Evolutionary conservation across 331 rosid species (phyloP).

Genomic region (Acacia concinna): DNA sequence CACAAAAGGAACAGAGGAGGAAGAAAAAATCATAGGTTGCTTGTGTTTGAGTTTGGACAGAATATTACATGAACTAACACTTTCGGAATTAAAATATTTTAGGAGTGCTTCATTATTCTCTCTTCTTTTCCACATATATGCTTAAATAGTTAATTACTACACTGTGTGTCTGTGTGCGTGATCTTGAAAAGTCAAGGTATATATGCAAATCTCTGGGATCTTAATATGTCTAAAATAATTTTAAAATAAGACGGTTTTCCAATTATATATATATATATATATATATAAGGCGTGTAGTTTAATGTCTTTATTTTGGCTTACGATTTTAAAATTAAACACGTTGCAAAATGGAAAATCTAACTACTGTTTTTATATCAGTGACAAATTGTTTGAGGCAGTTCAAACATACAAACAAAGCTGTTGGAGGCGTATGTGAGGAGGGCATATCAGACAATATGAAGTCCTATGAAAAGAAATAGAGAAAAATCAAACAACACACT

Average conservation of each 20-base stretch:
- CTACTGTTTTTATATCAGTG: not conserved
- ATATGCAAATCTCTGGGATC: not conserved
- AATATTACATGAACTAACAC: not conserved
- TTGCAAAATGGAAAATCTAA: not conserved
- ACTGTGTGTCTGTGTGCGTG: not conserved
- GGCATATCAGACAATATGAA: no score
- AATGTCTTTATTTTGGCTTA: not conserved
- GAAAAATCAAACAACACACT: no score
- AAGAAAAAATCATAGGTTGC: not conserved
- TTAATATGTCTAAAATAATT: not conserved
- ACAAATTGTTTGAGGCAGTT: no score
- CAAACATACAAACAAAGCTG: no score
- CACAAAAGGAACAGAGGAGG: not conserved
- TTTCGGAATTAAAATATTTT: not conserved
- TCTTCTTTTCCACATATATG: not conserved
- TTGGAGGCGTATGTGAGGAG: no score
- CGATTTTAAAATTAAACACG: not conserved
- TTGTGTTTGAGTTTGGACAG: not conserved
- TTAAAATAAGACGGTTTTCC: not conserved
- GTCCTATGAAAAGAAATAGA: no score
- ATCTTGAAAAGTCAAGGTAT: not conserved
- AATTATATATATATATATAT: not conserved
- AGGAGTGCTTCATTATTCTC: not conserved
- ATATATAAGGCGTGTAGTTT: not conserved
- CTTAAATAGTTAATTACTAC: not conserved